Evolutionary conservation across 2,329 filamentous ascomycete species (phyloP), one percentile per base, ranked within the genome.

Genomic region (Exophiala spinifera): DNA sequence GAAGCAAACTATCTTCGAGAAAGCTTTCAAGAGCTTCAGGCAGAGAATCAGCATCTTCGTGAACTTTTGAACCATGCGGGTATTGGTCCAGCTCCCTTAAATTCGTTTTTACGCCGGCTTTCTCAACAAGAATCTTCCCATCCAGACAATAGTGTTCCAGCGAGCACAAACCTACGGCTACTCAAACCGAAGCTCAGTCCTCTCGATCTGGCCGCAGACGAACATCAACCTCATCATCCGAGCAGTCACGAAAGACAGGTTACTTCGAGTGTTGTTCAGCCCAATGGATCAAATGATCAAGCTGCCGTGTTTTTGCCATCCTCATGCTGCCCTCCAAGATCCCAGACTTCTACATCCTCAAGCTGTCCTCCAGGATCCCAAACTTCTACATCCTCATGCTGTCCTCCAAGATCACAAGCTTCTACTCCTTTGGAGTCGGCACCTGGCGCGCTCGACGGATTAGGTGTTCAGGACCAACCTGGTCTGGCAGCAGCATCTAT

Each of bases 21-120:
- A 11, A 48, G 51, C 11, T 52, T 56, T 10, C 34, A 34, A 15
- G 50, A 63, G 23, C 50, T 63, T 10, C 54, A 61, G 44, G 33
- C 46, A 1, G 61, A 63, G 37, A 63, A 63, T 39, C 39, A 53
- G 2, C 55, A 53, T 5, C 39, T 62, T 15, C 56, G 58, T 44
- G 58, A 45, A 14, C 47, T 62, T 4, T 43, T 62, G 15, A 40
- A 48, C 3, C 43, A 45, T 15, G 53, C 43, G 20, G 60, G 60
- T 6, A 43, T 62, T 44, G 57, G 40, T 47, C 52, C 56, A 19
- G 52, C 54, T 8, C 19, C 56, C 23, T 51, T 60, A 17, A 56
- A 59, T 13, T 49, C 42, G 19, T 55, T 53, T 21, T 13, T 44
- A 21, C 42, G 20, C n/a, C 42, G 28, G 8, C 42, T 4, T 15